phyloP scores from a whole-genome alignment of 495 filamentous ascomycete genomes.

The Chaetomium tenue region DNA sequence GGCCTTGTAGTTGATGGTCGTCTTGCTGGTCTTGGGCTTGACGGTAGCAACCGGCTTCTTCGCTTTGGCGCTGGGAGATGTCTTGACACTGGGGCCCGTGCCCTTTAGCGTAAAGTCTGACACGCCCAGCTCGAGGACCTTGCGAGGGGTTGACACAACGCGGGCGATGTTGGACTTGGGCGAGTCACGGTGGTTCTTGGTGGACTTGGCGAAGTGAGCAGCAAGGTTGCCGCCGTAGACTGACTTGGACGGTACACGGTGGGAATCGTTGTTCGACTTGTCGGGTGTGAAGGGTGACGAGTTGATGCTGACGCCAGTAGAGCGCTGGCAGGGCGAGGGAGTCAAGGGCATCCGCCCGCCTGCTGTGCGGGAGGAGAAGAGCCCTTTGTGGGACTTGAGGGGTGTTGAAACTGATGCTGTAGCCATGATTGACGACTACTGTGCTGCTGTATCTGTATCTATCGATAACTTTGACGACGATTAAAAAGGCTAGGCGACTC shows the following conservation, averaged over 20 bases:
- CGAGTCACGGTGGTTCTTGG: constrained; percentile 64
- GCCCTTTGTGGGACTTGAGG: constrained; percentile 85
- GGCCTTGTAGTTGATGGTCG: constrained; percentile 76
- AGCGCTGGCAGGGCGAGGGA: constrained; percentile 71
- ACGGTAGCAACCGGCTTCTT: constrained; percentile 58
- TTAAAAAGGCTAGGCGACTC: not conserved
- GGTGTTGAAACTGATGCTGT: constrained; percentile 85
- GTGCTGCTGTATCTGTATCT: constrained; percentile 34
- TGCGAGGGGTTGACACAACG: constrained; percentile 61
- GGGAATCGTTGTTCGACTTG: constrained; percentile 53
- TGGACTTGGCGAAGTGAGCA: constrained; percentile 68
- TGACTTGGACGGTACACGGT: constrained; percentile 58
- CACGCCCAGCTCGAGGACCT: constrained; percentile 82
- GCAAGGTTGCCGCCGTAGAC: constrained; percentile 69
- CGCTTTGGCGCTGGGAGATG: constrained; percentile 67
- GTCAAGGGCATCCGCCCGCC: constrained; percentile 93
- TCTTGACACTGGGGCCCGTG: constrained; percentile 65
- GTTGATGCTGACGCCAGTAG: constrained; percentile 50
- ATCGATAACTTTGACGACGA: constrained; percentile 42
- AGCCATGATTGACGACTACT: constrained; percentile 66
- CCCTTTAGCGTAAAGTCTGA: constrained; percentile 91
- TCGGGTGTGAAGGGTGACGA: constrained; percentile 80
- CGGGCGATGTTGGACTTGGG: constrained; percentile 95
- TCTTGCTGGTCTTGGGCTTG: constrained; percentile 69
- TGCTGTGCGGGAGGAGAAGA: constrained; percentile 89